Percentiles rank a stretch among this genome's conserved stretches.
These are phyloP conservation scores for Taphrina deformans DNA, from an alignment of 1,139 yeast genomes.

Conservation along the genomic window DNA sequence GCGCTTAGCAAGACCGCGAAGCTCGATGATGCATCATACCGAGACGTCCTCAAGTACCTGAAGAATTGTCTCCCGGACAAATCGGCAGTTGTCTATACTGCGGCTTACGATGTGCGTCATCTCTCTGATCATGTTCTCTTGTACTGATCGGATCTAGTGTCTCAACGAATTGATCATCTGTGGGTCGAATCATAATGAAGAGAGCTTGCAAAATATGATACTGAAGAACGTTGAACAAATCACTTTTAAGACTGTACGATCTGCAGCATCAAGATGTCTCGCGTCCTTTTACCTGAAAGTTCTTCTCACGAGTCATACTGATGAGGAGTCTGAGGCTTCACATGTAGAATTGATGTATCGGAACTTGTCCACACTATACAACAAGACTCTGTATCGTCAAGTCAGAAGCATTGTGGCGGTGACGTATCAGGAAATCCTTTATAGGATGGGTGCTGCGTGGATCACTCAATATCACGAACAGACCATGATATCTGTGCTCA, in stretches of 20 bases:
- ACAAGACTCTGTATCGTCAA: neutral
- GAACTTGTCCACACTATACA: neutral
- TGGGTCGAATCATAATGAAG: neutral
- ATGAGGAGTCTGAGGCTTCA: conserved; percentile 8
- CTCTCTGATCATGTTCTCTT: no score
- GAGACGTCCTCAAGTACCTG: conserved; percentile 45
- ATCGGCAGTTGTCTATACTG: conserved; percentile 44
- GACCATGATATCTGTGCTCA: conserved; percentile 42
- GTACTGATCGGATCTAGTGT: neutral
- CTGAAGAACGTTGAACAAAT: conserved; percentile 7
- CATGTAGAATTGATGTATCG: conserved; percentile 5
- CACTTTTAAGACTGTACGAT: conserved; percentile 41
- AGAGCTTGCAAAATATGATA: conserved; percentile 5
- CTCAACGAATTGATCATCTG: conserved; percentile 17
- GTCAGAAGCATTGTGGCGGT: conserved; percentile 39
- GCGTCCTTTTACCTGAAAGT: conserved; percentile 39
- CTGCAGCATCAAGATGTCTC: conserved; percentile 43
- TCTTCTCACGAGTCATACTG: conserved; percentile 39
- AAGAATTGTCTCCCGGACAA: conserved; percentile 42
- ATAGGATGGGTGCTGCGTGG: conserved; percentile 39
- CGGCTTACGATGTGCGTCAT: conserved; percentile 44
- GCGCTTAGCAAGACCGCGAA: conserved; percentile 43
- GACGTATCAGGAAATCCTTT: conserved; percentile 42
- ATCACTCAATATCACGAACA: conserved; percentile 42
- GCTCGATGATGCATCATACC: conserved; percentile 44